phyloP scores from a whole-genome alignment of 169 alveolate species.

The Blepharisma undulans region DNA sequence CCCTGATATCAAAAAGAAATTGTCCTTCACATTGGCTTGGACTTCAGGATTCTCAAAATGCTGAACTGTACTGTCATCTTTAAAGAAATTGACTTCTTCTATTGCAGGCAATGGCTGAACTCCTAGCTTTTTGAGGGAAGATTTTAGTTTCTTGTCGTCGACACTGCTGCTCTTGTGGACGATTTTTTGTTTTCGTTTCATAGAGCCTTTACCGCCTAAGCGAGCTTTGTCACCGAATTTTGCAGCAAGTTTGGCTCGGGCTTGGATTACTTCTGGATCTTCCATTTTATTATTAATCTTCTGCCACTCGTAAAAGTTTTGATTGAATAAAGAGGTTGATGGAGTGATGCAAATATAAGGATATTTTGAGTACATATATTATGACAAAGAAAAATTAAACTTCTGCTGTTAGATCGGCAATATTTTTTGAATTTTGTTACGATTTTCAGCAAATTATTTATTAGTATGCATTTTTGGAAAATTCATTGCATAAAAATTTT shows the following conservation, averaged over 20 bases:
- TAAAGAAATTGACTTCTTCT: slow-evolving; percentile 95
- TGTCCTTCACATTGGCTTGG: slow-evolving; percentile 93
- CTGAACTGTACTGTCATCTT: slow-evolving; percentile 92
- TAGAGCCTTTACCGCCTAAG: slow-evolving; percentile 96
- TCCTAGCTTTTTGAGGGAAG: slow-evolving; percentile 91
- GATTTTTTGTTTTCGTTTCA: slow-evolving; percentile 92
- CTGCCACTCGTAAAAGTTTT: background rate
- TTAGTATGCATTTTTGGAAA: too few relatives aligned
- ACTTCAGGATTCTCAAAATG: slow-evolving; percentile 94
- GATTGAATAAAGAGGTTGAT: background rate
- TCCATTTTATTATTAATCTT: slow-evolving; percentile 62
- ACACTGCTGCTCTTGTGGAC: slow-evolving; percentile 87
- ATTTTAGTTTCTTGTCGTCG: slow-evolving; percentile 93
- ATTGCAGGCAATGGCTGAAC: slow-evolving; percentile 93
- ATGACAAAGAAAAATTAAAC: too few relatives aligned
- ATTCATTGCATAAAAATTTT: too few relatives aligned
- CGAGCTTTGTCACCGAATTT: slow-evolving; percentile 91
- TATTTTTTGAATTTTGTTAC: too few relatives aligned
- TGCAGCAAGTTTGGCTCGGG: slow-evolving; percentile 93
- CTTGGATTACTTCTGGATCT: slow-evolving; percentile 82
- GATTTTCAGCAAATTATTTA: too few relatives aligned
- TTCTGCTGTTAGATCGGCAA: background rate
- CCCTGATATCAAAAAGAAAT: slow-evolving; percentile 94
- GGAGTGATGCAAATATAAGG: background rate
- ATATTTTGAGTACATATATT: background rate